Evolutionary conservation across 805 yeast species (phyloP).

Genomic region (Metschnikowia baotianmanensis): DNA sequence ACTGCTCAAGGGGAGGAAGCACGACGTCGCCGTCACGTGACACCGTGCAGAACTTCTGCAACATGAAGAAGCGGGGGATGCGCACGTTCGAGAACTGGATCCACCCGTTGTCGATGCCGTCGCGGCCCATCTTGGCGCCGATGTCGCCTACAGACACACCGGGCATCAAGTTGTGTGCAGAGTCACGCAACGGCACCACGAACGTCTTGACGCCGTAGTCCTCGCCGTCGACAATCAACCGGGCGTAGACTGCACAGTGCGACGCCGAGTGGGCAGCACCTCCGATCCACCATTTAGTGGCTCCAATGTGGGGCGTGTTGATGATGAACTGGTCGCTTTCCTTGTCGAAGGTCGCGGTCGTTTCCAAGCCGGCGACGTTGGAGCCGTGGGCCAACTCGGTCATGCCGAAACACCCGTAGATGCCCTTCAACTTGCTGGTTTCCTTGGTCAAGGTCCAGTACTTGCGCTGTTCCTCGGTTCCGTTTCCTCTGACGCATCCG

Average conservation of each 20-base stretch:
- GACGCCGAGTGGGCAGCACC: conserved; percentile 25
- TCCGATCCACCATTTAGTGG: conserved; percentile 26
- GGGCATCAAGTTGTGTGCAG: conserved; percentile 21
- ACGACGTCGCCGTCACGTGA: conserved; percentile 19
- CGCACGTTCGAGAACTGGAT: conserved; percentile 23
- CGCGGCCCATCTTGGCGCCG: conserved; percentile 25
- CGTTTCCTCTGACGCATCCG: conserved; percentile 22
- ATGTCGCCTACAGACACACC: conserved; percentile 24
- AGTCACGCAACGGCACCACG: conserved; percentile 22
- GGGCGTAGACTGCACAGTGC: conserved; percentile 21
- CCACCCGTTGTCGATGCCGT: conserved; percentile 25
- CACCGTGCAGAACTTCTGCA: conserved; percentile 22
- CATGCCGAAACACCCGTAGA: conserved; percentile 24
- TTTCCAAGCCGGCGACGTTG: conserved; percentile 23
- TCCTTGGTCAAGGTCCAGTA: conserved; percentile 21
- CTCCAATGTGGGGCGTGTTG: conserved; percentile 24
- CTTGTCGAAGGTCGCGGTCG: conserved; percentile 24
- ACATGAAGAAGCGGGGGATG: conserved; percentile 22
- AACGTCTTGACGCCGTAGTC: conserved; percentile 25
- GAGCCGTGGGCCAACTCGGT: conserved; percentile 24
- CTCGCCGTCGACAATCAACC: conserved; percentile 20
- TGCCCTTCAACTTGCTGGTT: conserved; percentile 15
- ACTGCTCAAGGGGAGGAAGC: conserved; percentile 21
- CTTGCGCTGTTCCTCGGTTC: conserved; percentile 18
- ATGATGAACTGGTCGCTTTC: conserved; percentile 20